Evolutionary conservation across 805 yeast species (phyloP).

Genomic region (Wickerhamiella bombiphila): DNA sequence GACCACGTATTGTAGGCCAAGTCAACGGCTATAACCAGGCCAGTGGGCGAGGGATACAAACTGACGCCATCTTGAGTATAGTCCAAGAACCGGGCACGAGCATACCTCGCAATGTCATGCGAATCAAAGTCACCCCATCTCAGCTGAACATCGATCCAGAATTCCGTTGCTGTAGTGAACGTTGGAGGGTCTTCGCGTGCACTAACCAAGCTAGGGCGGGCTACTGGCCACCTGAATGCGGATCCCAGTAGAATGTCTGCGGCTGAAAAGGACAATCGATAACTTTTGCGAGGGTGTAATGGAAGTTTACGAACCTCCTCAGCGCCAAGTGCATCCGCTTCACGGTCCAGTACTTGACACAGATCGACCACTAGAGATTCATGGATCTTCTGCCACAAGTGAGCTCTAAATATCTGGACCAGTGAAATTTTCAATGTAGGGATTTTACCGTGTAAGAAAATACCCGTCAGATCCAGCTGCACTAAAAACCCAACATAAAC

Average conservation of each 20-base stretch:
- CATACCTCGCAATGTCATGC: constrained; percentile 87
- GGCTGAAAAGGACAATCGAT: constrained; percentile 89
- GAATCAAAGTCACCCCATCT: constrained; percentile 97
- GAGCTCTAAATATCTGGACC: constrained; percentile 94
- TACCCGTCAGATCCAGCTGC: constrained; percentile 91
- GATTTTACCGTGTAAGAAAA: constrained; percentile 91
- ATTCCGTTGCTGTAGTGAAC: constrained; percentile 45
- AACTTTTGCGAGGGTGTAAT: constrained; percentile 93
- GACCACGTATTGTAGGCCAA: constrained; percentile 92
- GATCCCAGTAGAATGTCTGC: constrained; percentile 78
- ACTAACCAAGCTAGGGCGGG: constrained; percentile 60
- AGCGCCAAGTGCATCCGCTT: constrained; percentile 66
- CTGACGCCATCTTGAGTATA: constrained; percentile 79
- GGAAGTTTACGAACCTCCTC: constrained; percentile 81
- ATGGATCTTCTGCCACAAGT: constrained; percentile 97
- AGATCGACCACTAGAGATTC: constrained; percentile 88
- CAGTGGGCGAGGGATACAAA: constrained; percentile 85
- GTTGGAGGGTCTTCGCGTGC: constrained; percentile 31
- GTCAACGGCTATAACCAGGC: constrained; percentile 80
- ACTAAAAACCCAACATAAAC: constrained; percentile 96
- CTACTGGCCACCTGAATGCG: constrained; percentile 64
- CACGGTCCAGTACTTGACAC: constrained; percentile 82
- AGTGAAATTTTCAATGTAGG: constrained; percentile 92
- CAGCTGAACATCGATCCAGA: constrained; percentile 91
- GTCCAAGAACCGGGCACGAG: constrained; percentile 83